Percentiles rank a stretch among this genome's conserved stretches.
phyloP scores from a whole-genome alignment of 257 asterid species.

The Thymus mandschuricus region DNA sequence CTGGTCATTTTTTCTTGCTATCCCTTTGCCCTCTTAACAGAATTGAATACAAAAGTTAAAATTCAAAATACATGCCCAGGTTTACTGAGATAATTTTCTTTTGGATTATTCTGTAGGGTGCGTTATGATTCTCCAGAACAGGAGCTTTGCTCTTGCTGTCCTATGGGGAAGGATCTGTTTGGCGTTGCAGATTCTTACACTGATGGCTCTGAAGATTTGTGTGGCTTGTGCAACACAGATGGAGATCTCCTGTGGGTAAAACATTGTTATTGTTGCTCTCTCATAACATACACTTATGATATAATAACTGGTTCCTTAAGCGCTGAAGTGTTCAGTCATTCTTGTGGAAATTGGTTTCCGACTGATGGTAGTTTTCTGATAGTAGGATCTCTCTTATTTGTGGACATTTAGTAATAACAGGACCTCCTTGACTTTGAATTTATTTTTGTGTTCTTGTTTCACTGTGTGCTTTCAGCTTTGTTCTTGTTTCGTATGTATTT shows the following conservation, averaged over 20 bases:
- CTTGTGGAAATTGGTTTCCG: conserved; percentile 5
- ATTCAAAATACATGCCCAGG: conserved; percentile 7
- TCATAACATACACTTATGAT: conserved; percentile 19
- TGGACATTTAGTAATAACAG: conserved; percentile 14
- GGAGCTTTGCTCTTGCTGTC: conserved; percentile 67
- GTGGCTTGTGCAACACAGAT: conserved; percentile 55
- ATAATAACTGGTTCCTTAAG: conserved; percentile 14
- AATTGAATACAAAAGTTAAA: not conserved
- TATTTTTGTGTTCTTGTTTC: not conserved
- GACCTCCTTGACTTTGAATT: conserved; percentile 9
- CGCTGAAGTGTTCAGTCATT: conserved; percentile 23
- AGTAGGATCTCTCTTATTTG: not conserved
- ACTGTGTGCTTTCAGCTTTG: not conserved
- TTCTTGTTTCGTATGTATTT: not conserved
- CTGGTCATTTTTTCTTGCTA: conserved; percentile 14
- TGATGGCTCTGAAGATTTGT: conserved; percentile 40
- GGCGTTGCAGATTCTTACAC: conserved; percentile 40
- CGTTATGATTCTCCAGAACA: conserved; percentile 52
- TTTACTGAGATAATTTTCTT: conserved; percentile 6
- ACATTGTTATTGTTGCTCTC: conserved; percentile 38
- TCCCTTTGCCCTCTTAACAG: not conserved
- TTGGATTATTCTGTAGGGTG: conserved; percentile 47
- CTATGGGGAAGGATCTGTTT: conserved; percentile 29
- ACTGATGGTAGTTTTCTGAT: conserved; percentile 18
- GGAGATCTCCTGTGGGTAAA: conserved; percentile 82